phyloP scores from a whole-genome alignment of 345 rosid genomes.

The Ailanthus altissimus region DNA sequence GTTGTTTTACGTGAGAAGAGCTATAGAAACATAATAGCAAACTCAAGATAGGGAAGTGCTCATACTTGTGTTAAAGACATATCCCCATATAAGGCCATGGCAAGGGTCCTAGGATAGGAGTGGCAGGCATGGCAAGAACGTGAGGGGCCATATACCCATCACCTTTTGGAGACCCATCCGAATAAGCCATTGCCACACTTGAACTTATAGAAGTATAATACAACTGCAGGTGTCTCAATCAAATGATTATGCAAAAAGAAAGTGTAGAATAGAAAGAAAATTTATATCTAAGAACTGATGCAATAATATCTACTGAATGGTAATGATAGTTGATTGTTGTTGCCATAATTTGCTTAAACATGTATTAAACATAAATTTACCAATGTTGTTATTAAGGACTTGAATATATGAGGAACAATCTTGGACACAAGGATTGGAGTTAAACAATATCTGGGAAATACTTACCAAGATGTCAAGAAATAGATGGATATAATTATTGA shows the following conservation, averaged over 20 bases:
- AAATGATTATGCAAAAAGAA: conserved; percentile 6
- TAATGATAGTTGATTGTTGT: conserved; percentile 10
- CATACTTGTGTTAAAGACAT: conserved; percentile 84
- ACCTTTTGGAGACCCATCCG: conserved; percentile 44
- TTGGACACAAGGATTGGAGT: neutral
- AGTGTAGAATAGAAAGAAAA: conserved; percentile 19
- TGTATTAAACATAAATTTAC: neutral
- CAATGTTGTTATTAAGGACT: neutral
- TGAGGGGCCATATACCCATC: conserved; percentile 88
- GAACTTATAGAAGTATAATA: conserved; percentile 52
- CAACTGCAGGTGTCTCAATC: conserved; percentile 52
- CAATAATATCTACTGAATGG: neutral
- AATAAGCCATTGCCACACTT: conserved; percentile 32
- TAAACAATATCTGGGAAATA: conserved; percentile 8
- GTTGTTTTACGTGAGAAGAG: neutral
- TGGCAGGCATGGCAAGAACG: conserved; percentile 94
- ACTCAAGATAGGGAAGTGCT: conserved; percentile 4
- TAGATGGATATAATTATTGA: neutral
- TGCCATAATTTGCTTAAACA: neutral
- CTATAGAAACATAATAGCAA: conserved; percentile 16
- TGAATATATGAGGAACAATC: neutral
- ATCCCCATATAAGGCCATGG: conserved; percentile 91
- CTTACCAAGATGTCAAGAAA: neutral
- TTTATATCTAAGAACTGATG: conserved; percentile 3
- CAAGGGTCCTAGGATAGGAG: conserved; percentile 94